phyloP scores from a whole-genome alignment of 345 rosid genomes.

The Isatis tinctoria region DNA sequence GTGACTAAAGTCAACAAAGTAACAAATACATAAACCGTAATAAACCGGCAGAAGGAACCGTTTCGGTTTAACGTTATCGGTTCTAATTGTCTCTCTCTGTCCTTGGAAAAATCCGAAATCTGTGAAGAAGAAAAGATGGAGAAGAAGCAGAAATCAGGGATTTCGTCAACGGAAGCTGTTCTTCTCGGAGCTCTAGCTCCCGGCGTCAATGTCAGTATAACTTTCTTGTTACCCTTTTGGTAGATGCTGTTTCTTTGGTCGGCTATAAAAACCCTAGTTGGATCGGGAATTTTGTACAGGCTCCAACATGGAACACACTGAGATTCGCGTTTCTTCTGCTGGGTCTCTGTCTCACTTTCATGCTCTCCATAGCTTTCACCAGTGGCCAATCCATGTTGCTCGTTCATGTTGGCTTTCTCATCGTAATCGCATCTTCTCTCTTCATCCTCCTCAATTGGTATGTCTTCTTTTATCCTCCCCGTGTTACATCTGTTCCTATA shows the following conservation, averaged over 20 bases:
- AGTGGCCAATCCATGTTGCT: conserved; percentile 64
- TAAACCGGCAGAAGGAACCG: conserved; percentile 13
- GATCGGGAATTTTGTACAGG: conserved; percentile 35
- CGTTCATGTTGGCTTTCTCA: conserved; percentile 69
- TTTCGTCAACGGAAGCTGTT: conserved; percentile 69
- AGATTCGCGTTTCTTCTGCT: conserved; percentile 69
- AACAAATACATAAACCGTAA: neutral
- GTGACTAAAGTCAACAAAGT: neutral
- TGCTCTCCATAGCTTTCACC: conserved; percentile 81
- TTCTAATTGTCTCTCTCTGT: neutral
- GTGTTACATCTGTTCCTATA: neutral
- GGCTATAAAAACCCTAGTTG: neutral
- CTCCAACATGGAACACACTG: conserved; percentile 76
- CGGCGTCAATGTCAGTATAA: conserved; percentile 68
- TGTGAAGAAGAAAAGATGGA: conserved; percentile 15
- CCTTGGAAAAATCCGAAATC: neutral
- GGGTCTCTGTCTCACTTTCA: conserved; percentile 63
- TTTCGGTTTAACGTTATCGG: neutral
- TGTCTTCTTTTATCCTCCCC: neutral
- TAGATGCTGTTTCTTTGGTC: neutral
- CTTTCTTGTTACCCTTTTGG: neutral
- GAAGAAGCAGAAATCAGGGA: conserved; percentile 28
- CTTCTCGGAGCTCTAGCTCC: conserved; percentile 81
- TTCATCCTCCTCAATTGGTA: conserved; percentile 86
- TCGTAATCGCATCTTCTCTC: conserved; percentile 64